A percentile compares a stretch with the other conserved stretches of the same genome.
These are phyloP conservation scores for Orbilia oligospora DNA, from an alignment of 2,329 filamentous ascomycete species.

Conservation along the genomic window DNA sequence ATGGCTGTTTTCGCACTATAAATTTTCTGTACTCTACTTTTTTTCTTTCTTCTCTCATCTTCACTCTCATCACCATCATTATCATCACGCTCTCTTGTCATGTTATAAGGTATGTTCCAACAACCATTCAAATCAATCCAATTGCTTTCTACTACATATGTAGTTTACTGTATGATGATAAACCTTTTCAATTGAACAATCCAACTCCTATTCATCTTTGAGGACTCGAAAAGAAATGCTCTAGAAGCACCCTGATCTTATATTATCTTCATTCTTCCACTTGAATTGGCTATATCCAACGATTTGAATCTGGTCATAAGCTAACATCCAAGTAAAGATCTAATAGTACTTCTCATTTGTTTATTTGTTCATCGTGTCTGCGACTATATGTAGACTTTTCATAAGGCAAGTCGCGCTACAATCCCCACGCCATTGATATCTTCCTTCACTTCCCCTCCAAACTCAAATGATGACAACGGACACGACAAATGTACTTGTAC, in stretches of 20 bases:
- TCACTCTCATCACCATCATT: not conserved
- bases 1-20: conserved; percentile 62
- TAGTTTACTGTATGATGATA: conserved; percentile 66
- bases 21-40: conserved; percentile 36
- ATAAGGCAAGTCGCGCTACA: conserved; percentile 65
- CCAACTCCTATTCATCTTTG: conserved; percentile 68
- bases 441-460: not conserved
- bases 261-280: conserved; percentile 35
- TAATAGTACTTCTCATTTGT: conserved; percentile 16
- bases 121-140: conserved; percentile 2
- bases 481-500: conserved; percentile 39
- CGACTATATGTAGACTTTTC: conserved; percentile 29
- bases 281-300: conserved; percentile 17
- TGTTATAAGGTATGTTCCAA: conserved; percentile 23
- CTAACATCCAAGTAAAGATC: conserved; percentile 14
- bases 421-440: not conserved
- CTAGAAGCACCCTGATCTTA: conserved; percentile 66
- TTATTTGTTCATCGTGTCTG: not conserved
- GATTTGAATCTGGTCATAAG: not conserved
- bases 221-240: conserved; percentile 64
- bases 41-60: conserved; percentile 29
- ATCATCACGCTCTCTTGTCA: not conserved
- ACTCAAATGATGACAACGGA: conserved; percentile 60
- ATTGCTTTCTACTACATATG: conserved; percentile 22
- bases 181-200: conserved; percentile 67